phyloP scores from a whole-genome alignment of 306 rosid genomes.

The Macrotyloma uniflorum region DNA sequence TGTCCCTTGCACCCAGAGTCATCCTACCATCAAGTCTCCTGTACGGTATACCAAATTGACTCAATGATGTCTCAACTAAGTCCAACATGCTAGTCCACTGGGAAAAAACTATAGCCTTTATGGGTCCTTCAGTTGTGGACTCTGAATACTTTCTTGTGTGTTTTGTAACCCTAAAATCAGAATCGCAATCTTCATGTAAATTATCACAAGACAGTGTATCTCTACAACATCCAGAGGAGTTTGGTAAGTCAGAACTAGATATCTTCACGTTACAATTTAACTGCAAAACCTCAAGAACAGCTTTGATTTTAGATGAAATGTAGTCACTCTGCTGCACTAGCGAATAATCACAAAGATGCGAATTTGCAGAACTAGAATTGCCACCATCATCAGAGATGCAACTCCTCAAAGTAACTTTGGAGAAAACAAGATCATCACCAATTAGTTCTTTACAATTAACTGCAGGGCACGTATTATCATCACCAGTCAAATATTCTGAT shows the following conservation, averaged over 20 bases:
- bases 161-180: constrained; percentile 48
- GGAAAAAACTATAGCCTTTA: constrained; percentile 84
- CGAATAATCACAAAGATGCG: constrained; percentile 55
- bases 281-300: constrained; percentile 79
- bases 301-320: constrained; percentile 87
- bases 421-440: constrained; percentile 70
- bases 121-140: constrained; percentile 54
- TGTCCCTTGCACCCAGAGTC: constrained; percentile 80
- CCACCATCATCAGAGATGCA: constrained; percentile 66
- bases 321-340: constrained; percentile 61
- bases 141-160: constrained; percentile 55
- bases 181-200: constrained; percentile 44
- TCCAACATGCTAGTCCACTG: constrained; percentile 99
- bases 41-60: constrained; percentile 51
- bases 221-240: constrained; percentile 46
- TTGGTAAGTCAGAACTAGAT: constrained; percentile 38
- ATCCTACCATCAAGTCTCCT: constrained; percentile 97
- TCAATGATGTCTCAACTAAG: constrained; percentile 71
- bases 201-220: constrained; percentile 40
- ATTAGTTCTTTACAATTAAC: constrained; percentile 69
- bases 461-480: constrained; percentile 83
- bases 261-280: constrained; percentile 44
- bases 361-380: constrained; percentile 50
- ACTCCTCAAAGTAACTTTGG: constrained; percentile 77
- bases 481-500: constrained; percentile 77